phyloP scores from a whole-genome alignment of 2,329 filamentous ascomycete species.

The Penicillium sp. region DNA sequence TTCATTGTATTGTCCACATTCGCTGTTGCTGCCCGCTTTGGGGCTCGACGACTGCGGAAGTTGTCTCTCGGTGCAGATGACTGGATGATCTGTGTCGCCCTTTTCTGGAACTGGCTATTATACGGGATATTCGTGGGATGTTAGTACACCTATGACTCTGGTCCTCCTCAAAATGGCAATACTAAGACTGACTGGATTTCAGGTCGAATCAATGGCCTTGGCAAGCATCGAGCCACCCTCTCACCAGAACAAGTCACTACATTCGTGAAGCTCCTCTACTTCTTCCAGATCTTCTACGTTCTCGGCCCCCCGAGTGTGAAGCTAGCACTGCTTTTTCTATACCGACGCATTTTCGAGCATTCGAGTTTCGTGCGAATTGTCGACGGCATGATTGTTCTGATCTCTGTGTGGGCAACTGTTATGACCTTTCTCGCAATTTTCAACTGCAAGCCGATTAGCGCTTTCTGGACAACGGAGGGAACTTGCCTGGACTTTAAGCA shows the following conservation, averaged over 20 bases:
- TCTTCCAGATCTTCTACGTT: conserved; percentile 5
- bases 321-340: conserved; percentile 6
- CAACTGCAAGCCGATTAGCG: conserved; percentile 3
- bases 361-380: not conserved
- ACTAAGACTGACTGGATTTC: not conserved
- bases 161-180: too few species aligned
- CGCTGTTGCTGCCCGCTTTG: not conserved
- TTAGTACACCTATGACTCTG: not conserved
- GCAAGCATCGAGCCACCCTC: not conserved
- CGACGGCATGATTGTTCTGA: not conserved
- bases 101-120: not conserved
- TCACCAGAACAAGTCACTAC: not conserved
- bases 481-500: conserved; percentile 5
- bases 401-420: not conserved
- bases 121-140: conserved; percentile 3
- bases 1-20: not conserved
- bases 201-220: not conserved
- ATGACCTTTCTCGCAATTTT: conserved; percentile 7
- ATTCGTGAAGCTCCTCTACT: conserved; percentile 6
- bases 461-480: conserved; percentile 5
- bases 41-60: not conserved
- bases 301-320: conserved; percentile 1
- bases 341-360: conserved; percentile 3
- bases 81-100: conserved; percentile 4
- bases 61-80: conserved; percentile 2